Conservation (phyloP, 1,284 basidiomycete genomes). For the Neonothopanus nambi region DNA sequence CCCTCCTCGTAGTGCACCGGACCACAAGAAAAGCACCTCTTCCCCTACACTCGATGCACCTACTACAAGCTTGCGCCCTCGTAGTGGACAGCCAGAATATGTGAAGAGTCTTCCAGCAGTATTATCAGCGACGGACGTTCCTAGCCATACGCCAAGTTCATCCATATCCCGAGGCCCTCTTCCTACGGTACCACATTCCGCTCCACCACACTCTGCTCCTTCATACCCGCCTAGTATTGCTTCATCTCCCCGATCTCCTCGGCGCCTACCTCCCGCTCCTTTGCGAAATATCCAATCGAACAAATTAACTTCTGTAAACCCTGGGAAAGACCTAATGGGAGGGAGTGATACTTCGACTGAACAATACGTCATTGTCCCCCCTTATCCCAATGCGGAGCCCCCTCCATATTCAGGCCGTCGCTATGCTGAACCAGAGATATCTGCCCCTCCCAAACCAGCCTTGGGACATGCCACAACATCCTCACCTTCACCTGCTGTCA, state of each 20-base stretch:
- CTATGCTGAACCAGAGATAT: background rate
- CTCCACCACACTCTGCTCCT: too few species aligned
- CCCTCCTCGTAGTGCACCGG: background rate
- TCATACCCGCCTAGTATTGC: background rate
- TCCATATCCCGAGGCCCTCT: background rate
- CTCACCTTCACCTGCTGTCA: background rate
- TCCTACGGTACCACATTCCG: background rate
- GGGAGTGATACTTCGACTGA: background rate
- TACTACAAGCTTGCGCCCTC: background rate
- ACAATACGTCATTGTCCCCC: conserved; percentile 5
- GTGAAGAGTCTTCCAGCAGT: background rate
- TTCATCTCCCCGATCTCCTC: background rate
- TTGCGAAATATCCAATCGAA: background rate
- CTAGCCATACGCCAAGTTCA: background rate
- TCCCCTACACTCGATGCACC: background rate
- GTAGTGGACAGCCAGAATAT: conserved; percentile 3
- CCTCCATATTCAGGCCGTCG: conserved; percentile 9
- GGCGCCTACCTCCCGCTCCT: conserved; percentile 4
- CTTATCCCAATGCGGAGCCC: background rate
- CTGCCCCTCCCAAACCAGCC: background rate
- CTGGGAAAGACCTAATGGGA: background rate
- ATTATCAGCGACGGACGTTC: background rate
- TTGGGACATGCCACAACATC: too few species aligned
- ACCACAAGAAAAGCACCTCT: background rate
- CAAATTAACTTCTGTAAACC: background rate